A percentile compares a stretch with the other conserved stretches of the same genome.
Conservation (phyloP, 805 yeast species). For the Maudiozyma bulderi region DNA sequence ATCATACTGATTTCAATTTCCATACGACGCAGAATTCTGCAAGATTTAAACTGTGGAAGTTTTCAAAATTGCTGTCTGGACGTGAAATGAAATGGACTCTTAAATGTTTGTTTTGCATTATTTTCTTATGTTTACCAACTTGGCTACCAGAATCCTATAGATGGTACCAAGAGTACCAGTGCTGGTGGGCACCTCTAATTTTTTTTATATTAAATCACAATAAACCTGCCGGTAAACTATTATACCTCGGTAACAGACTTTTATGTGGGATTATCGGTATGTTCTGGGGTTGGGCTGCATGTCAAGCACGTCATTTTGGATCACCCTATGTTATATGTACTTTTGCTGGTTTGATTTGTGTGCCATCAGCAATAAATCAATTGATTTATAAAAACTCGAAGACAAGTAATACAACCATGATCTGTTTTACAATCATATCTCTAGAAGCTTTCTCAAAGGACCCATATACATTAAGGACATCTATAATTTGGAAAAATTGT, state of each 20-base stretch:
- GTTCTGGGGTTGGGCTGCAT: slow-evolving; percentile 41
- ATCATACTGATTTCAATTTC: slow-evolving; percentile 34
- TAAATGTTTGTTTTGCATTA: slow-evolving; percentile 30
- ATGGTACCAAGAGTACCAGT: slow-evolving; percentile 37
- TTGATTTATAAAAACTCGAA: slow-evolving; percentile 34
- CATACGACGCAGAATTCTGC: slow-evolving; percentile 30
- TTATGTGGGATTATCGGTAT: slow-evolving; percentile 32
- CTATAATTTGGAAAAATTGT: slow-evolving; percentile 28
- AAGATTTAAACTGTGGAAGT: slow-evolving; percentile 34
- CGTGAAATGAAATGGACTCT: slow-evolving; percentile 36
- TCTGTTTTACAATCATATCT: slow-evolving; percentile 34
- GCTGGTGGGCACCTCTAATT: slow-evolving; percentile 36
- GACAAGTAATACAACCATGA: slow-evolving; percentile 33
- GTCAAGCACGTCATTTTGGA: slow-evolving; percentile 31
- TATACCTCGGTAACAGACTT: slow-evolving; percentile 26
- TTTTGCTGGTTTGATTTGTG: slow-evolving; percentile 31
- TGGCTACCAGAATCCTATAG: slow-evolving; percentile 32
- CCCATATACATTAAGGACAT: slow-evolving; percentile 9
- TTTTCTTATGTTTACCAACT: slow-evolving; percentile 35
- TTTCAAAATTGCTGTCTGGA: slow-evolving; percentile 28
- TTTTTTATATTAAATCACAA: slow-evolving; percentile 34
- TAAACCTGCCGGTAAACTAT: slow-evolving; percentile 33
- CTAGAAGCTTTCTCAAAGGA: slow-evolving; percentile 25
- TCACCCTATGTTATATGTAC: slow-evolving; percentile 33
- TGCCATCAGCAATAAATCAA: slow-evolving; percentile 29